Percentiles rank a stretch among this genome's conserved stretches.
Evolutionary conservation across 2,329 filamentous ascomycete species (phyloP).

Genomic region (Aspergillus fumigatus): DNA sequence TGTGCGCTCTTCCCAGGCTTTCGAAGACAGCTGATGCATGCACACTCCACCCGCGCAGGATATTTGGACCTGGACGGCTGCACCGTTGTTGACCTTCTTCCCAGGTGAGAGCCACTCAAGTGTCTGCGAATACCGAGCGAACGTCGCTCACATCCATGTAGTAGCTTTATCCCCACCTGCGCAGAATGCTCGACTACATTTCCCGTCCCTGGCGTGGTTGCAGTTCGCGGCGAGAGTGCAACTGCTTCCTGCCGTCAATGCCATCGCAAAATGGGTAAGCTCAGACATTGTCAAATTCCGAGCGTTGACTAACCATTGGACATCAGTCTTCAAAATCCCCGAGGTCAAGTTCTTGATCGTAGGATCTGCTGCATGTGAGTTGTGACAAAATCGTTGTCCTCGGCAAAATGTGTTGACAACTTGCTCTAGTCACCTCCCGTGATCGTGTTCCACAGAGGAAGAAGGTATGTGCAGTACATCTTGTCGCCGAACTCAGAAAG

Average conservation of each 20-base stretch:
- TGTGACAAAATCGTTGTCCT: neutral
- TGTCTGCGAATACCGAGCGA: neutral
- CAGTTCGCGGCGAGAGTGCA: conserved; percentile 68
- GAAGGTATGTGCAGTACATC: conserved; percentile 29
- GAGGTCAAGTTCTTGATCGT: conserved; percentile 74
- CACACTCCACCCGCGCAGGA: conserved; percentile 68
- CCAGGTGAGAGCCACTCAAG: conserved; percentile 46
- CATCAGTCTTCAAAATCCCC: conserved; percentile 63
- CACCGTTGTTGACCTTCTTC: conserved; percentile 69
- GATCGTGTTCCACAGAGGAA: conserved; percentile 29
- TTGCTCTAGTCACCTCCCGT: conserved; percentile 23
- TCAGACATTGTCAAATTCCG: neutral
- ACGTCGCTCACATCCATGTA: conserved; percentile 30
- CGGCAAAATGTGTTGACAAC: neutral
- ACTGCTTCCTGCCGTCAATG: conserved; percentile 75
- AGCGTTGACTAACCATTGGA: neutral
- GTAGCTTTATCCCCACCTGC: conserved; percentile 75
- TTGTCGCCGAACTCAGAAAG: neutral
- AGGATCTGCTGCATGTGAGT: conserved; percentile 50
- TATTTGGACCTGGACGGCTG: conserved; percentile 75
- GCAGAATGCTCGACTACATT: conserved; percentile 67
- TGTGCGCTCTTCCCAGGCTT: conserved; percentile 41
- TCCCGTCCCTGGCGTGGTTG: conserved; percentile 59
- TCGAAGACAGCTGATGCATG: conserved; percentile 66
- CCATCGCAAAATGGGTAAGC: conserved; percentile 67